phyloP scores from a whole-genome alignment of 306 rosid genomes.

The Ceratonia siliqua region DNA sequence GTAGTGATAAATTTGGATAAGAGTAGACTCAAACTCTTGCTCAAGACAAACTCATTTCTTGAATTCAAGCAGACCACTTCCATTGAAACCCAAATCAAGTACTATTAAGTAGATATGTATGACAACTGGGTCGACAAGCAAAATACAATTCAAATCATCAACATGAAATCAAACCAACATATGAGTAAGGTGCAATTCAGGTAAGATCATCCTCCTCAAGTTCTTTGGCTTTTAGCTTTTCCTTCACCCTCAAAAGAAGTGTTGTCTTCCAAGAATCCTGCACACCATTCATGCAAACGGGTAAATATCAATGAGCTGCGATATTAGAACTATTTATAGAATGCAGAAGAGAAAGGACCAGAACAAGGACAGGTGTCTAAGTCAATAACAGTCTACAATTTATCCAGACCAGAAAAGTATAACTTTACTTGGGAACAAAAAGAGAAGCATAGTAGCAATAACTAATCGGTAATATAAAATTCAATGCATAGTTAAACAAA shows the following conservation, averaged over 20 bases:
- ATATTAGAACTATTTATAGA: conserved; percentile 9
- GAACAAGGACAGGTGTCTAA: background rate
- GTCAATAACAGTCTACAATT: conserved; percentile 17
- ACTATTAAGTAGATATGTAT: conserved; percentile 26
- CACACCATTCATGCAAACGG: background rate
- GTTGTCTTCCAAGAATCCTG: conserved; percentile 98
- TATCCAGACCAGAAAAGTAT: background rate
- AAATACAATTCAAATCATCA: conserved; percentile 43
- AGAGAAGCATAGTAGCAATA: background rate
- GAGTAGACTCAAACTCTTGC: conserved; percentile 8
- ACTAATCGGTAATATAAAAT: background rate
- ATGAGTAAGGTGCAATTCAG: conserved; percentile 32
- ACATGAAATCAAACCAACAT: conserved; percentile 35
- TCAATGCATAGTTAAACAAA: background rate
- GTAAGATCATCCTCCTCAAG: conserved; percentile 98
- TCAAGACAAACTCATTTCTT: conserved; percentile 18
- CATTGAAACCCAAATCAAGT: conserved; percentile 39
- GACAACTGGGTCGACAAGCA: conserved; percentile 39
- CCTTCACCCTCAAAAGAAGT: conserved; percentile 94
- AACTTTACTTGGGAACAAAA: background rate
- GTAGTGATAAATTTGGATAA: background rate
- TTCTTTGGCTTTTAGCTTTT: conserved; percentile 93
- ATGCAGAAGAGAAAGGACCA: background rate
- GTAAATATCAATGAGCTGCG: conserved; percentile 13
- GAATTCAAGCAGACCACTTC: conserved; percentile 32